Evolutionary conservation across 768 basidiomycete species (phyloP), one percentile per base, ranked within the genome.

Genomic region (Guyanaporus albipodus): DNA sequence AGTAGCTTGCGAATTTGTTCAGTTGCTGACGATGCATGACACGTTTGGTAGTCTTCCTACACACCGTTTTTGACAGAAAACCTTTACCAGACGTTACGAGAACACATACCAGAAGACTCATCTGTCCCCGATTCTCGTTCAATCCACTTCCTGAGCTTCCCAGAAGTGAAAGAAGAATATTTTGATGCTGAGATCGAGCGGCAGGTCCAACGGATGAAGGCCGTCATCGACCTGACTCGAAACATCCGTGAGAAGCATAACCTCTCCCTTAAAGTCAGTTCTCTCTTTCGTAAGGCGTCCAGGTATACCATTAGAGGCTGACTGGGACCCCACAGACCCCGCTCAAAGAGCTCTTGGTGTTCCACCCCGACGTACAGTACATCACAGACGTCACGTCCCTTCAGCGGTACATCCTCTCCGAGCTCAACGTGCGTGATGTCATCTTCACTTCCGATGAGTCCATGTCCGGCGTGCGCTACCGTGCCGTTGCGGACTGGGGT

Each of bases 61-160:
- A 97, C 94, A 8, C 96, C 96, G 0, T 98, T 97, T 80, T 73
- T 98, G 64, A 94, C 93, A 7, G 96, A 99, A 69, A 96, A 85
- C 68, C 74, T 98, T 50, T 98, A 97, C 67, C 96, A 98, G 64
- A 82, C 89, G 27, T 76, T 98, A 32, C 81, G 83, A 37, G 72
- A 72, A n/a, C 95, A 81, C 72, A 87, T 95, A 53, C 91, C 92
- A 0, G 81, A 82, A 49, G 79, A 89, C 54, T 76, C 82, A 17
- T 64, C 72, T 22, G 76, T 76, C 15, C 80, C 78, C 2, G 96
- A 98, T 58, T 77, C 85, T 6, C 87, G 96, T 48, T 98, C 96
- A 4, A 72, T 99, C 53, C 96, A 99, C 70, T 99, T 98, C 78
- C 66, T 98, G 50, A 77, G 80, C 43, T 98, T 96, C 83, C 96